Conservation (phyloP, 176 grass and related monocot species). For the Carex kokanica region DNA sequence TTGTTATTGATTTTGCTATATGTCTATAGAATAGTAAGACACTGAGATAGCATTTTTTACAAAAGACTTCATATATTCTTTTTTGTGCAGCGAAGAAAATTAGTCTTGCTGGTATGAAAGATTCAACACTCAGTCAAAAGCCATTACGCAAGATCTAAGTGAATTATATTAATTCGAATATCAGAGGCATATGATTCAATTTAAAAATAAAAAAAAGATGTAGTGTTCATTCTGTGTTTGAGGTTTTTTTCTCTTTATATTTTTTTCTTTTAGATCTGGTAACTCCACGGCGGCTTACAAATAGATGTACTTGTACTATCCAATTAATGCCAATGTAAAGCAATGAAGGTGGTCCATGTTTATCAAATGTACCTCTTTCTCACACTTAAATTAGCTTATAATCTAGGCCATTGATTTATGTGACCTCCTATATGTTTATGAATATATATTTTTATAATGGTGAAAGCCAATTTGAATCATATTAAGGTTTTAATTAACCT, state of each 20-base stretch:
- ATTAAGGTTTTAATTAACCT: too few relatives aligned
- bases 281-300: neutral
- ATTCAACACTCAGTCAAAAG: neutral
- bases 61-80: neutral
- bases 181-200: neutral
- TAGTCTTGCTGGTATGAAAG: constrained; percentile 20
- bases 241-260: neutral
- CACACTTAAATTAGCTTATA: neutral
- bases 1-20: neutral
- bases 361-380: neutral
- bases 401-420: too few relatives aligned
- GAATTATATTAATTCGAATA: neutral
- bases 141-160: neutral
- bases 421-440: neutral
- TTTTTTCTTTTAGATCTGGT: neutral
- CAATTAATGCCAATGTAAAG: constrained; percentile 3
- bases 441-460: neutral
- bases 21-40: neutral
- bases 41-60: neutral
- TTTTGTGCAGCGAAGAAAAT: constrained; percentile 19
- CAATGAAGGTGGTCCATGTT: neutral
- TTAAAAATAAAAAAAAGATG: neutral
- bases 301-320: neutral
- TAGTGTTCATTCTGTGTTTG: neutral
- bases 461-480: neutral